Conservation (phyloP, 2,329 filamentous ascomycete species). For the Penicillium fuscoglaucum region DNA sequence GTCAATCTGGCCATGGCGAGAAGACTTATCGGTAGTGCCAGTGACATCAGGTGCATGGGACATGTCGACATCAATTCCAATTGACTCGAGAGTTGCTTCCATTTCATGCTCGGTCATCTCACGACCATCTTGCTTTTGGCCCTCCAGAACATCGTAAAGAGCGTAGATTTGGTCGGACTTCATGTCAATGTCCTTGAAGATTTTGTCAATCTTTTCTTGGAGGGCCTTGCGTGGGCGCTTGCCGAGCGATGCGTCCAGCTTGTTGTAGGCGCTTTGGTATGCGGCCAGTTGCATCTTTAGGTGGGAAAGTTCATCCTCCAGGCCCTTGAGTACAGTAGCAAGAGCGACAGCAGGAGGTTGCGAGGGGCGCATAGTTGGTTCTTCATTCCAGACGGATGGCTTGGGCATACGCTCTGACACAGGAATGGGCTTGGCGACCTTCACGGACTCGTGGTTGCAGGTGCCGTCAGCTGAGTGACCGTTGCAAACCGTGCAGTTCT, state of each 20-base stretch:
- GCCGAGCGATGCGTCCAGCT: conserved; percentile 65
- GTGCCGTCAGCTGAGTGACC: conserved; percentile 37
- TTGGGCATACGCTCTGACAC: conserved; percentile 52
- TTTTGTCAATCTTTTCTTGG: conserved; percentile 59
- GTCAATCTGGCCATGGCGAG: conserved; percentile 25
- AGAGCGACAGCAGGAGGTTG: conserved; percentile 72
- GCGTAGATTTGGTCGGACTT: conserved; percentile 80
- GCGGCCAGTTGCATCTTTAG: conserved; percentile 68
- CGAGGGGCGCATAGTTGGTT: conserved; percentile 61
- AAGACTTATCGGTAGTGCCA: conserved; percentile 32
- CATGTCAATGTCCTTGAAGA: conserved; percentile 65
- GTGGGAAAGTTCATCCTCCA: conserved; percentile 77
- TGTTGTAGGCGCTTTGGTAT: conserved; percentile 63
- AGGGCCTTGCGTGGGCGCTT: conserved; percentile 64
- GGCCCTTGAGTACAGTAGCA: conserved; percentile 76
- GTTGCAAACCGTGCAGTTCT: conserved; percentile 59
- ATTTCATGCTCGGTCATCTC: conserved; percentile 64
- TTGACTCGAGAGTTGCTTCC: conserved; percentile 60
- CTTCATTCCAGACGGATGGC: conserved; percentile 50
- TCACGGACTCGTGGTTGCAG: conserved; percentile 40
- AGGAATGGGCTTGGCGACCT: conserved; percentile 52
- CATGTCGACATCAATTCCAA: conserved; percentile 38
- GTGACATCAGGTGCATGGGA: conserved; percentile 27
- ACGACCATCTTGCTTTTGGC: conserved; percentile 67
- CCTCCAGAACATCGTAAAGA: conserved; percentile 80